Base-by-base conservation (phyloP, 345 rosid genomes). In the Murraya paniculata region DNA sequence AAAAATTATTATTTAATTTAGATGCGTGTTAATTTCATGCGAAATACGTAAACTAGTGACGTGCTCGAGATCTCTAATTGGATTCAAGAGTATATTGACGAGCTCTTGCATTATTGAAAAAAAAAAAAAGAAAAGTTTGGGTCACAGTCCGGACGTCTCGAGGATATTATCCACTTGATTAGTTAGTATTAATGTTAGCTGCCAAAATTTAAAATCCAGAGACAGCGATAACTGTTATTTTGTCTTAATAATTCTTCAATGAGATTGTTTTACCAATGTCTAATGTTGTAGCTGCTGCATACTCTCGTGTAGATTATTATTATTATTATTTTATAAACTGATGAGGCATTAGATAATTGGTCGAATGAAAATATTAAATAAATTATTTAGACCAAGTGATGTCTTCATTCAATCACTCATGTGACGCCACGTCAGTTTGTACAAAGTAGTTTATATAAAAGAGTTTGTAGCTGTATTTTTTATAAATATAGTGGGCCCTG, bases 221-320 rank as follows among this genome's bases (percentile, higher is more conserved):
- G 57, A 58, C 61, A 58, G 27, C 28, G 0, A 58, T 58, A 6
- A 22, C 27, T 58, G 13, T 22, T n/a, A 1, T 58, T 0, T 14
- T 45, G 50, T 13, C 13, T 45, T 45, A 45, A 45, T 45, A 16
- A 45, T 11, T 45, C 13, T 45, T 0, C 50, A 45, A 45, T 0
- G 5, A 0, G 50, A 45, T 45, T 45, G 50, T 41, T 11, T 45
- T 45, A 9, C 50, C 11, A 45, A 45, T 13, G 18, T 45, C 5
- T 45, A 45, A 45, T 45, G 18, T 13, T 45, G 3, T 45, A 45
- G 13, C 13, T 45, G 5, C 1, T 45, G 5, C 1, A 13, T 0
- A 45, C 4, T 13, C 0, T 0, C 13, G 50, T 11, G 3, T 0
- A 41, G 0, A 2, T 0, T 35, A 35, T 35, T 35, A 1, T 35